A percentile compares a stretch with the other conserved stretches of the same genome.
phyloP scores from a whole-genome alignment of 2,329 filamentous ascomycete species.

The Rhinocladiella similis region DNA sequence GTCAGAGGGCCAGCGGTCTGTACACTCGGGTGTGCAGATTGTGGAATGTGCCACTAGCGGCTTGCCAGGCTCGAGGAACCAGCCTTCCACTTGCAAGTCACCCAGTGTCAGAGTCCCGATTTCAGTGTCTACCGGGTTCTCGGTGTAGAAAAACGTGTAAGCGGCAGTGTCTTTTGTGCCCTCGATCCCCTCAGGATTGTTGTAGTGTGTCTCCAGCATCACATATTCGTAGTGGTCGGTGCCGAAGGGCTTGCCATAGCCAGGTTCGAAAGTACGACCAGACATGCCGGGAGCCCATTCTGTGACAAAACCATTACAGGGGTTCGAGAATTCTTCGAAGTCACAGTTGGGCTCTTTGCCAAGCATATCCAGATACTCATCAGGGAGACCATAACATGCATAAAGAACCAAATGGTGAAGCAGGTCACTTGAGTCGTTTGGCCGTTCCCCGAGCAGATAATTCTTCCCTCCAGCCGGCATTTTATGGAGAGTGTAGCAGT shows the following conservation, averaged over 20 bases:
- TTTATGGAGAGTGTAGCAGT: conserved; percentile 9
- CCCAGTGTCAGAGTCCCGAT: conserved; percentile 10
- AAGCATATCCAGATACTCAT: conserved; percentile 8
- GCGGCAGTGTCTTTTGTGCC: conserved; percentile 3
- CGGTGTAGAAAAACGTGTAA: conserved; percentile 12
- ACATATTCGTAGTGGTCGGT: conserved; percentile 11
- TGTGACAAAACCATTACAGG: conserved; percentile 9
- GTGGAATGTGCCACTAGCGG: conserved; percentile 7
- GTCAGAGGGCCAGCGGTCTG: conserved; percentile 8
- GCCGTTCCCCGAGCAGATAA: conserved; percentile 10
- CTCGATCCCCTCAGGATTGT: conserved; percentile 7
- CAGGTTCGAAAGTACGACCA: conserved; percentile 10
- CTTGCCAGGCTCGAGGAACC: conserved; percentile 10
- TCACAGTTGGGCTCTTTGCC: conserved; percentile 8
- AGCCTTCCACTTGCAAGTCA: conserved; percentile 6
- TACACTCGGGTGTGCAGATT: conserved; percentile 9
- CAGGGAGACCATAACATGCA: conserved; percentile 8
- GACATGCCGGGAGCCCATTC: conserved; percentile 11
- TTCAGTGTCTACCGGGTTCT: conserved; percentile 7
- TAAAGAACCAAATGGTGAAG: conserved; percentile 10
- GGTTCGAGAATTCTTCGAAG: conserved; percentile 9
- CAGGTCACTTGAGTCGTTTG: conserved; percentile 5
- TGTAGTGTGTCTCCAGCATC: conserved; percentile 11
- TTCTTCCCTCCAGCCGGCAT: conserved; percentile 2
- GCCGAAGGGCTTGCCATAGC: conserved; percentile 7